Conservation (phyloP, 2,329 filamentous ascomycete genomes). For the Endoconidiophora laricicola region DNA sequence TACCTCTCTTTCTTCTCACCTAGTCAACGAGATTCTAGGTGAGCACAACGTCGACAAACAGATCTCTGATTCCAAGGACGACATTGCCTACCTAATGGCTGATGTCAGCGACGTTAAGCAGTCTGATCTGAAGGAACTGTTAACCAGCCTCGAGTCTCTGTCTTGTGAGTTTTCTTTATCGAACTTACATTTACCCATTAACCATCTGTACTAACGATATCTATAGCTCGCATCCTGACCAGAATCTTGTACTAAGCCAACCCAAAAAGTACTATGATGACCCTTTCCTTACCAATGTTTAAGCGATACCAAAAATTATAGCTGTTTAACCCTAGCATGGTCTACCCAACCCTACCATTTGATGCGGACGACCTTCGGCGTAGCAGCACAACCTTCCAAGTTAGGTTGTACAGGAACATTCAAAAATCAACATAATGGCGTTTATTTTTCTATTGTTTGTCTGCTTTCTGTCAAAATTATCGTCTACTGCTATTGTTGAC, state of each 20-base stretch:
- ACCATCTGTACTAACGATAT: background rate
- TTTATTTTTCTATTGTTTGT: background rate
- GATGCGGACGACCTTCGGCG: too few species aligned
- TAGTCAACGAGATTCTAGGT: conserved; percentile 84
- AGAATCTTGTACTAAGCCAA: conserved; percentile 27
- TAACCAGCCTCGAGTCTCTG: conserved; percentile 64
- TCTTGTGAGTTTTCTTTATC: conserved; percentile 44
- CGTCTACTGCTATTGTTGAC: background rate
- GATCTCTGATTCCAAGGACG: conserved; percentile 87
- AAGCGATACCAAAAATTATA: too few species aligned
- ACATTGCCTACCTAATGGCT: conserved; percentile 93
- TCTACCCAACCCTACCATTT: too few species aligned
- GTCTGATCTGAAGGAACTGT: conserved; percentile 70
- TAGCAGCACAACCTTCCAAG: background rate
- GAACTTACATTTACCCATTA: background rate
- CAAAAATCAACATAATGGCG: conserved; percentile 2
- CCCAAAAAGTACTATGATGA: background rate
- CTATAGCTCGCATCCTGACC: conserved; percentile 29
- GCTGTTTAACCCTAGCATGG: too few species aligned
- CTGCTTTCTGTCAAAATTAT: background rate
- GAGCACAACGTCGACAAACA: conserved; percentile 99
- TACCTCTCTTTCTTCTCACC: background rate
- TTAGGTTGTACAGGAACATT: background rate
- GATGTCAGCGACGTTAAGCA: conserved; percentile 80
- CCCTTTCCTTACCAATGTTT: too few species aligned